Conservation (phyloP, 768 basidiomycete species). For the Crepidotus variabilis region DNA sequence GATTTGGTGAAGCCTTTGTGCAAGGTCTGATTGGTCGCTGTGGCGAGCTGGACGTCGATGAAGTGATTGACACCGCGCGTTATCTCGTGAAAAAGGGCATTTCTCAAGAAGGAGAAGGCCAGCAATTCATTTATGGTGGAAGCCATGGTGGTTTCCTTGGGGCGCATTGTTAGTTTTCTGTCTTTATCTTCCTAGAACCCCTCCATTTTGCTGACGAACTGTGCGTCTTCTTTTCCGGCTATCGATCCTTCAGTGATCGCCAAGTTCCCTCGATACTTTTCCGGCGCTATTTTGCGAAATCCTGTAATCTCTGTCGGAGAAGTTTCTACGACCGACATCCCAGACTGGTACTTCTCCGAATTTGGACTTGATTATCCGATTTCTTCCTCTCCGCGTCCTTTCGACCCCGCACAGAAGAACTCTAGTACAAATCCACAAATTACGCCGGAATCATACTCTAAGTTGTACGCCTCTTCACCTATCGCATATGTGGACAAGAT, state of each 20-base stretch:
- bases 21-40: conserved; percentile 52
- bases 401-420: conserved; percentile 1
- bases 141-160: conserved; percentile 70
- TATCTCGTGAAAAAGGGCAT: conserved; percentile 49
- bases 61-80: conserved; percentile 52
- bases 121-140: conserved; percentile 58
- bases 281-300: conserved; percentile 61
- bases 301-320: conserved; percentile 65
- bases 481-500: conserved; percentile 51
- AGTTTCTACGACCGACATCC: conserved; percentile 56
- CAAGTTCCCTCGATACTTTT: conserved; percentile 56
- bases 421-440: conserved; percentile 28
- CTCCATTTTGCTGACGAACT: background rate
- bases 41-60: conserved; percentile 62
- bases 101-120: conserved; percentile 43
- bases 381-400: conserved; percentile 23
- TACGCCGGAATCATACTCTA: conserved; percentile 38
- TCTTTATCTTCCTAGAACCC: background rate
- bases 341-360: conserved; percentile 62
- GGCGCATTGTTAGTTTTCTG: conserved; percentile 43
- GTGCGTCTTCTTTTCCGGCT: too few species aligned
- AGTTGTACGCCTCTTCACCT: conserved; percentile 50
- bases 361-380: conserved; percentile 40
- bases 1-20: conserved; percentile 62
- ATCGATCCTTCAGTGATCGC: conserved; percentile 46